Conservation (phyloP, 805 yeast species). For the Nakazawaea wyomingensis region DNA sequence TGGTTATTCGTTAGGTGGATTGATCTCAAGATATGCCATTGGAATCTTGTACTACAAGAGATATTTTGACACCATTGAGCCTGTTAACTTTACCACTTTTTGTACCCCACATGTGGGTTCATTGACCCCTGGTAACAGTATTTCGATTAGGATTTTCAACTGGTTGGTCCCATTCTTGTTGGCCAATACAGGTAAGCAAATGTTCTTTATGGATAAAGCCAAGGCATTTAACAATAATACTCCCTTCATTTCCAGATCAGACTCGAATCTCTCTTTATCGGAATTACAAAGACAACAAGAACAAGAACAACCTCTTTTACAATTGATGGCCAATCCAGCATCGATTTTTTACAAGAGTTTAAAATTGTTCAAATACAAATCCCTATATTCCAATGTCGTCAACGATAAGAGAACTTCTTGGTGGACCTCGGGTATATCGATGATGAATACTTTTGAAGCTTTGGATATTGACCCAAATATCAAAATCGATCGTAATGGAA, state of each 20-base stretch:
- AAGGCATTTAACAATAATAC: slow-evolving; percentile 14
- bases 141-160: slow-evolving; percentile 53
- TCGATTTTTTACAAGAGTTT: slow-evolving; percentile 59
- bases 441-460: slow-evolving; percentile 51
- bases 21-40: slow-evolving; percentile 74
- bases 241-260: slow-evolving; percentile 5
- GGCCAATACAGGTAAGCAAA: slow-evolving; percentile 70
- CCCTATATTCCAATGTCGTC: slow-evolving; percentile 69
- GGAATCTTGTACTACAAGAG: slow-evolving; percentile 59
- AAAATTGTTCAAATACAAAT: slow-evolving; percentile 42
- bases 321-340: slow-evolving; percentile 57
- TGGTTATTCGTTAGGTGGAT: slow-evolving; percentile 89
- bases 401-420: slow-evolving; percentile 80
- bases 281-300: slow-evolving; percentile 7
- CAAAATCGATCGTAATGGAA: slow-evolving; percentile 36
- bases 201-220: slow-evolving; percentile 52
- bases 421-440: slow-evolving; percentile 74
- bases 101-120: slow-evolving; percentile 69
- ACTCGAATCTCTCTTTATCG: slow-evolving; percentile 7
- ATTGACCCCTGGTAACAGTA: slow-evolving; percentile 51
- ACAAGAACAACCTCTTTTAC: slow-evolving; percentile 43
- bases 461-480: slow-evolving; percentile 27
- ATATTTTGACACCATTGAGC: slow-evolving; percentile 47
- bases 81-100: slow-evolving; percentile 57
- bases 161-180: slow-evolving; percentile 56